phyloP scores from a whole-genome alignment of 306 rosid species.

The Prunus salicina region DNA sequence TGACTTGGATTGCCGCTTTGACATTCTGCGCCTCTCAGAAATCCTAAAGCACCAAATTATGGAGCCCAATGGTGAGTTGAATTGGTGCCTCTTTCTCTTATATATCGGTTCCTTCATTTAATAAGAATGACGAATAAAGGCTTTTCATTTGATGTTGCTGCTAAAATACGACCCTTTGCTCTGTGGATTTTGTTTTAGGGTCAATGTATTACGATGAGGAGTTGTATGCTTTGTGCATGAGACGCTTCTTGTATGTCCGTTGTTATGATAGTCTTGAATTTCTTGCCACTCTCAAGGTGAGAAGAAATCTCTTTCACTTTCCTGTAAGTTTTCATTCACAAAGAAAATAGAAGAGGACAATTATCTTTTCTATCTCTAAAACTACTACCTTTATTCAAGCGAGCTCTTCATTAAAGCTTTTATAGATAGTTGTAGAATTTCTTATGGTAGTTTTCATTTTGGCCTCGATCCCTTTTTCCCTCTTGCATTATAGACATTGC shows the following conservation, averaged over 20 bases:
- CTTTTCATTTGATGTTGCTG: neutral
- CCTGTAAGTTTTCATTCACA: neutral
- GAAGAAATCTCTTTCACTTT: neutral
- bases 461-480: neutral
- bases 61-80: constrained; percentile 42
- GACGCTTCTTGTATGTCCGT: constrained; percentile 65
- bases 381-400: neutral
- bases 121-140: neutral
- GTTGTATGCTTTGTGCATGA: constrained; percentile 57
- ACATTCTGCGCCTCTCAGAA: constrained; percentile 54
- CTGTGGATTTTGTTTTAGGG: constrained; percentile 7
- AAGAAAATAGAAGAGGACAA: neutral
- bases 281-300: constrained; percentile 88
- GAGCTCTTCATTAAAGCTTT: neutral
- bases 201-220: constrained; percentile 26
- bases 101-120: neutral
- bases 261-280: constrained; percentile 73
- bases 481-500: constrained; percentile 53
- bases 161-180: neutral
- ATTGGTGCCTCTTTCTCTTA: neutral
- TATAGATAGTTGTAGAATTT: neutral
- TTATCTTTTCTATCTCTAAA: too few species aligned
- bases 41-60: constrained; percentile 52
- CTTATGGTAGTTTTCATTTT: neutral
- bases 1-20: constrained; percentile 80